Conservation (phyloP, 2,329 filamentous ascomycete species). For the Ascosphaera apis region DNA sequence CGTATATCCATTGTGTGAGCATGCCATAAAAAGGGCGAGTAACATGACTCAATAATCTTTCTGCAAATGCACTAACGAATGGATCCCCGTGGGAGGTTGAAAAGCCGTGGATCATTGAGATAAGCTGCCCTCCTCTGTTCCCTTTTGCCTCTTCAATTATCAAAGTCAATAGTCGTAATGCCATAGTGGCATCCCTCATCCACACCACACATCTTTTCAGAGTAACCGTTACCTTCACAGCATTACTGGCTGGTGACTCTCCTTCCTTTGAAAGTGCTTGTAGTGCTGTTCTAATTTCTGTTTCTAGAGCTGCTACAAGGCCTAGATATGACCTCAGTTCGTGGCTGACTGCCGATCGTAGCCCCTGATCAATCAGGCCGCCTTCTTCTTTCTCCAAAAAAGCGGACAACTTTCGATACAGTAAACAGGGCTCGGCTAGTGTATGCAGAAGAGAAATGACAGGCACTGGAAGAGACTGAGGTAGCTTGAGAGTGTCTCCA, state of each 20-base stretch:
- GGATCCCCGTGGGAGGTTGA: conserved; percentile 88
- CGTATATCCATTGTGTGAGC: conserved; percentile 90
- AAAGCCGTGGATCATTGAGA: conserved; percentile 81
- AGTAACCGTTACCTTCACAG: conserved; percentile 63
- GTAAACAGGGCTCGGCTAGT: conserved; percentile 75
- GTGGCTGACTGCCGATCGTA: conserved; percentile 61
- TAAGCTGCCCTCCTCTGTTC: conserved; percentile 72
- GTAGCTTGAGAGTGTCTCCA: conserved; percentile 49
- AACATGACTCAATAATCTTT: conserved; percentile 64
- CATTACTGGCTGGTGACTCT: conserved; percentile 4
- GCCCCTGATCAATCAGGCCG: conserved; percentile 74
- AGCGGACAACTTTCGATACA: conserved; percentile 57
- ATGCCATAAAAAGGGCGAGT: conserved; percentile 94
- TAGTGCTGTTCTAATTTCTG: conserved; percentile 67
- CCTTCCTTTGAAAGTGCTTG: conserved; percentile 42
- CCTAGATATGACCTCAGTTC: conserved; percentile 79
- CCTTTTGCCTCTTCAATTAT: conserved; percentile 74
- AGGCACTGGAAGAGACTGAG: conserved; percentile 56
- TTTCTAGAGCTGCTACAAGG: conserved; percentile 76
- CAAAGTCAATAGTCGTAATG: conserved; percentile 71
- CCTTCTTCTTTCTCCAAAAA: conserved; percentile 66
- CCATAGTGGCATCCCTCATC: conserved; percentile 94
- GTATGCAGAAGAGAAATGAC: conserved; percentile 72
- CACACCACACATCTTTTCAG: conserved; percentile 89
- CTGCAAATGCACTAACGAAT: conserved; percentile 79